Evolutionary conservation across 805 yeast species (phyloP).

Genomic region (Ogataea kodamae): DNA sequence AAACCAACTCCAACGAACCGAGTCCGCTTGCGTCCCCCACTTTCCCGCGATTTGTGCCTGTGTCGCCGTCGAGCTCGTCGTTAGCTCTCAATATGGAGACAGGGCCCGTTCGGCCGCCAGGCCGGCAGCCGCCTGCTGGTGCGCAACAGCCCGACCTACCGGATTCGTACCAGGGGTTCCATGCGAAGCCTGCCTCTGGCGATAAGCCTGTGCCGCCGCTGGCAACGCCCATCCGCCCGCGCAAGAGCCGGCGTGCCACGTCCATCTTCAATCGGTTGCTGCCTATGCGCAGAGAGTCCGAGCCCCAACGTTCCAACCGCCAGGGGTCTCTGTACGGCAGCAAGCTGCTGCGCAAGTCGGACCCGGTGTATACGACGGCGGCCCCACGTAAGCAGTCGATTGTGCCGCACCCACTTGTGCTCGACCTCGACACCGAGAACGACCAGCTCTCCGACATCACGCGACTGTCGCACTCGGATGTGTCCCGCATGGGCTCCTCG

Average conservation of each 20-base stretch:
- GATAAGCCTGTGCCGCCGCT: slow-evolving; percentile 18
- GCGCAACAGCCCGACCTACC: slow-evolving; percentile 16
- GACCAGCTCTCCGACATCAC: slow-evolving; percentile 22
- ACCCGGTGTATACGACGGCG: slow-evolving; percentile 1
- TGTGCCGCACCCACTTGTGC: slow-evolving; percentile 1
- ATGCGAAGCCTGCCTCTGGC: slow-evolving; percentile 18
- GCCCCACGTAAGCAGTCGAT: slow-evolving; percentile 3
- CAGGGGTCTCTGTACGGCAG: slow-evolving; percentile 1
- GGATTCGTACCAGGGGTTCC: slow-evolving; percentile 30
- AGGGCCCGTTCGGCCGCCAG: not conserved
- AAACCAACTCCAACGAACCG: slow-evolving; percentile 9
- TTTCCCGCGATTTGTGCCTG: slow-evolving; percentile 20
- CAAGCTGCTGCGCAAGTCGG: slow-evolving; percentile 14
- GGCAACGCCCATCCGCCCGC: slow-evolving; percentile 20
- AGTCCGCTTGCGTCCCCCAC: slow-evolving; percentile 18
- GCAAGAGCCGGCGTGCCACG: slow-evolving; percentile 22
- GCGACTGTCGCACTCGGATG: slow-evolving; percentile 15
- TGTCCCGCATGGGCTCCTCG: slow-evolving; percentile 26
- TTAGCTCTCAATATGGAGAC: slow-evolving; percentile 4
- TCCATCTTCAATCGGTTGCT: slow-evolving; percentile 24
- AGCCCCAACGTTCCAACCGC: slow-evolving; percentile 10
- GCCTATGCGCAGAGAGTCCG: slow-evolving; percentile 30
- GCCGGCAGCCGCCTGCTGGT: not conserved
- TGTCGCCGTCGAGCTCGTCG: slow-evolving; percentile 18
- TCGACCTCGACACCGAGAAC: slow-evolving; percentile 21